Conservation (phyloP, 768 basidiomycete genomes). For the Hydnomerulius pinastri region DNA sequence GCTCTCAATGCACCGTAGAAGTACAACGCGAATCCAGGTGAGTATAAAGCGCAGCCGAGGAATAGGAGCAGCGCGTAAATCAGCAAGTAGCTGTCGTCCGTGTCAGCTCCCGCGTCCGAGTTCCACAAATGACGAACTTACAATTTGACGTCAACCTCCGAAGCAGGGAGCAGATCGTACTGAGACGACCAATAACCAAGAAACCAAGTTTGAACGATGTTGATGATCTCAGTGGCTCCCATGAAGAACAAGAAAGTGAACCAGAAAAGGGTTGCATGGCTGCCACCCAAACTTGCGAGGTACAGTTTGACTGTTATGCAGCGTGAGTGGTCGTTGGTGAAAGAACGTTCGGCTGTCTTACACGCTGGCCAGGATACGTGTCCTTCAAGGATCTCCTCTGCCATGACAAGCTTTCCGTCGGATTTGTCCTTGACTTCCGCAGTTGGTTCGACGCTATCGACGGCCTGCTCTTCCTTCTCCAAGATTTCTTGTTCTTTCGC, state of each 20-base stretch:
- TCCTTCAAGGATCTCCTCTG: slow-evolving; percentile 63
- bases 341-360: slow-evolving; percentile 16
- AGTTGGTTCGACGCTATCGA: slow-evolving; percentile 20
- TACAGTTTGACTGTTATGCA: slow-evolving; percentile 34
- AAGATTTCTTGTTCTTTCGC: slow-evolving; percentile 15
- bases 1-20: slow-evolving; percentile 52
- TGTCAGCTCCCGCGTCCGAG: background rate
- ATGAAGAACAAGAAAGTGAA: slow-evolving; percentile 15
- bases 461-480: slow-evolving; percentile 14
- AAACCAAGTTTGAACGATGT: slow-evolving; percentile 39
- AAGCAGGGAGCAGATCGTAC: slow-evolving; percentile 35
- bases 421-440: slow-evolving; percentile 15
- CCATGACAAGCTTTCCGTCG: slow-evolving; percentile 60
- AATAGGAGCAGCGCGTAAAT: slow-evolving; percentile 45
- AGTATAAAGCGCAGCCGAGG: slow-evolving; percentile 32
- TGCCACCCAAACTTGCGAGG: slow-evolving; percentile 26
- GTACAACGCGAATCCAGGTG: slow-evolving; percentile 39
- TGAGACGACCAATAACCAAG: slow-evolving; percentile 48
- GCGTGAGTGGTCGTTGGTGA: slow-evolving; percentile 18
- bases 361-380: slow-evolving; percentile 55
- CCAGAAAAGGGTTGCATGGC: slow-evolving; percentile 34
- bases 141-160: slow-evolving; percentile 36
- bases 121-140: slow-evolving; percentile 18
- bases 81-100: slow-evolving; percentile 48
- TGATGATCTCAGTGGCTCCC: slow-evolving; percentile 22